phyloP scores from a whole-genome alignment of 2,329 filamentous ascomycete species.

The Arthrobotrys megalospora region DNA sequence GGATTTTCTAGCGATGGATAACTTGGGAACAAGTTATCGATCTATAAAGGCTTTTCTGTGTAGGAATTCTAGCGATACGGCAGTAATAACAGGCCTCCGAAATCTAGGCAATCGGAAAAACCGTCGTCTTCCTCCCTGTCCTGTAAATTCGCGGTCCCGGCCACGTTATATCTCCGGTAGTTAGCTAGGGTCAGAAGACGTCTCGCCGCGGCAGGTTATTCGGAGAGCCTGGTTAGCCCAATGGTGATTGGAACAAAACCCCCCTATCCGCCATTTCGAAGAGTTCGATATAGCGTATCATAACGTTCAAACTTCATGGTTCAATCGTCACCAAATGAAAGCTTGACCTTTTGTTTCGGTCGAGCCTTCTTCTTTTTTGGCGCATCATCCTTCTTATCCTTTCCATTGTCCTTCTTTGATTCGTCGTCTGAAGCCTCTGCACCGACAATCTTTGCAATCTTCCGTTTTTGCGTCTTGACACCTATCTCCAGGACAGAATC shows the following conservation, averaged over 20 bases:
- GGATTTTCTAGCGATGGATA: too few species aligned
- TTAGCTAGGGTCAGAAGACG: too few species aligned
- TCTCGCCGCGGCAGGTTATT: too few species aligned
- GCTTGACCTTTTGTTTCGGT: slow-evolving; percentile 65
- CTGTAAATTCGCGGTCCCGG: too few species aligned
- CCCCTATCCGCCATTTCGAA: neutral
- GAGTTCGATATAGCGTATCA: neutral
- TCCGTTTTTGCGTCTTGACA: slow-evolving; percentile 60
- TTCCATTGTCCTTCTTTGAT: slow-evolving; percentile 33
- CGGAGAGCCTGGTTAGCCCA: neutral
- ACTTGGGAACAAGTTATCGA: too few species aligned
- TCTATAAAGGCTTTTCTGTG: too few species aligned
- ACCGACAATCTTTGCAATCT: slow-evolving; percentile 61
- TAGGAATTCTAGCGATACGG: too few species aligned
- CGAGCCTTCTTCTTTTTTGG: slow-evolving; percentile 55
- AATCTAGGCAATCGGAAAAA: too few species aligned
- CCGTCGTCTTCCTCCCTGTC: too few species aligned
- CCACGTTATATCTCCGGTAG: too few species aligned
- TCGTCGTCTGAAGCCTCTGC: slow-evolving; percentile 35
- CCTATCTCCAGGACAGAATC: slow-evolving; percentile 62
- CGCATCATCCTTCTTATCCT: slow-evolving; percentile 28
- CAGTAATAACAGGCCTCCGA: too few species aligned
- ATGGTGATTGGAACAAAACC: neutral
- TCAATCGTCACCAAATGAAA: slow-evolving; percentile 62
- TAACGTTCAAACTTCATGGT: too few species aligned